phyloP scores from a whole-genome alignment of 768 basidiomycete species.

The Macrocybe gigantea region DNA sequence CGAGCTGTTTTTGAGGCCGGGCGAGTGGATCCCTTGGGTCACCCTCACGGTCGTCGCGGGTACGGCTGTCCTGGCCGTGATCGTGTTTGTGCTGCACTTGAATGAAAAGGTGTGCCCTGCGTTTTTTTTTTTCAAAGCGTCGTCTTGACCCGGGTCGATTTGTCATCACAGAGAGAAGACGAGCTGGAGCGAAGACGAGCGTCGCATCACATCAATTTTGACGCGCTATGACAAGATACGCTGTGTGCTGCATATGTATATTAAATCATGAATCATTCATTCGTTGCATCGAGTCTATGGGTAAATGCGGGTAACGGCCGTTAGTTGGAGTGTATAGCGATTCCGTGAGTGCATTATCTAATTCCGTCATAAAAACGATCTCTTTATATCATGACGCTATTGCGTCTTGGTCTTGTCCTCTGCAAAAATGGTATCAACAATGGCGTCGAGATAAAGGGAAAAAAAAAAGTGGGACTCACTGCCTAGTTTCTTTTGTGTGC shows the following conservation, averaged over 20 bases:
- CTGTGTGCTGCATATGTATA: neutral
- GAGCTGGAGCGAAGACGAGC: slow-evolving; percentile 83
- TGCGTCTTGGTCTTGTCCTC: neutral
- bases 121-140: slow-evolving; percentile 4
- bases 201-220: slow-evolving; percentile 97
- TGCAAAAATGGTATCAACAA: neutral
- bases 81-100: slow-evolving; percentile 83
- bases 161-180: slow-evolving; percentile 70
- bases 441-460: too few species aligned
- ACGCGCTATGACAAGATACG: slow-evolving; percentile 60
- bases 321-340: neutral
- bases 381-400: neutral
- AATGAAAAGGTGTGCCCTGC: slow-evolving; percentile 76
- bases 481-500: too few species aligned
- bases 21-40: slow-evolving; percentile 98
- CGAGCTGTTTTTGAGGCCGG: slow-evolving; percentile 87
- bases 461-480: too few species aligned
- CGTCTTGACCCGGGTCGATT: neutral
- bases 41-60: slow-evolving; percentile 79
- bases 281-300: neutral
- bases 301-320: neutral
- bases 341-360: slow-evolving; percentile 3
- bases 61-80: slow-evolving; percentile 66
- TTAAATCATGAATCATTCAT: slow-evolving; percentile 10
- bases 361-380: neutral